phyloP scores from a whole-genome alignment of 2,329 filamentous ascomycete genomes.

The Proliferodiscus dingleyae region DNA sequence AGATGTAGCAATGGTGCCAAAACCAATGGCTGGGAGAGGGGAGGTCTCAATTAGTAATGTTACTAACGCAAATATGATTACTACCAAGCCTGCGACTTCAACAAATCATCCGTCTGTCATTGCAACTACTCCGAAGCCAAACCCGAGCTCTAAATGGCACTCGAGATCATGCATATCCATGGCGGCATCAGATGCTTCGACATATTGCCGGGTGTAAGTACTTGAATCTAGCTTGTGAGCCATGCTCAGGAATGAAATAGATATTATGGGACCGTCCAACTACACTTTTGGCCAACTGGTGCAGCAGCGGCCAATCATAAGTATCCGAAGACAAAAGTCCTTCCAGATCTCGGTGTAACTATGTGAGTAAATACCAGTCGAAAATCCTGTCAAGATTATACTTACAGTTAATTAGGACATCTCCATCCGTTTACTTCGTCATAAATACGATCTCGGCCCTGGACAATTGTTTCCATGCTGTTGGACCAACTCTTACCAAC shows the following conservation, averaged over 20 bases:
- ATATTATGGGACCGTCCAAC: slow-evolving; percentile 5
- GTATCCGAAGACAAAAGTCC: background rate
- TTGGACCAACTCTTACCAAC: slow-evolving; percentile 29
- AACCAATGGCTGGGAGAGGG: background rate
- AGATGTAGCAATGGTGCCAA: background rate
- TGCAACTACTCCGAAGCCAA: background rate
- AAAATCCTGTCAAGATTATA: background rate
- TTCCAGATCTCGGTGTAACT: slow-evolving; percentile 2
- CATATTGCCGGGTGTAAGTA: slow-evolving; percentile 7
- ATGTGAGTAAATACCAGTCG: background rate
- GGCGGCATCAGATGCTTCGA: background rate
- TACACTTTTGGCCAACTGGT: slow-evolving; percentile 7
- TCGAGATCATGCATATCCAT: background rate
- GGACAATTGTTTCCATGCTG: slow-evolving; percentile 26
- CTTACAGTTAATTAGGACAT: slow-evolving; percentile 25
- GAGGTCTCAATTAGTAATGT: background rate
- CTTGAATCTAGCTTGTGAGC: background rate
- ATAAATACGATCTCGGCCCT: slow-evolving; percentile 33
- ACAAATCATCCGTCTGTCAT: background rate
- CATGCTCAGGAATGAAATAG: background rate
- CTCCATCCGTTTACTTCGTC: slow-evolving; percentile 35
- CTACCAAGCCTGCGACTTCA: background rate
- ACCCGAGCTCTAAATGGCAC: background rate
- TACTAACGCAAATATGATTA: background rate
- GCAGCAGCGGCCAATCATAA: background rate